Percentiles rank a stretch among this genome's conserved stretches.
phyloP scores from a whole-genome alignment of 2,329 filamentous ascomycete genomes.

The Pseudogymnoascus sp. region DNA sequence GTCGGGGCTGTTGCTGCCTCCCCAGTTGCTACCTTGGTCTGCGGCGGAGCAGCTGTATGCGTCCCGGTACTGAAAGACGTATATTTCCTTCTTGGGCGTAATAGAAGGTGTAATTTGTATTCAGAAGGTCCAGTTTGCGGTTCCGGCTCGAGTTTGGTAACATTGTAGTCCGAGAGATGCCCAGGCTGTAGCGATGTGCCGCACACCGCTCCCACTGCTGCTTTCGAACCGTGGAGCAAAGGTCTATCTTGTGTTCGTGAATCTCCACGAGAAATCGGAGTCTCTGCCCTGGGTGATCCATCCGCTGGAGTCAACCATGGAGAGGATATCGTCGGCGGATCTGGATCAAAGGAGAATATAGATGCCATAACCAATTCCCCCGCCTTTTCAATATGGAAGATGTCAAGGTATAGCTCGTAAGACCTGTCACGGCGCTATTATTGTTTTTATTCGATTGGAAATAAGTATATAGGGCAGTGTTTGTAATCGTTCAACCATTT shows the following conservation, averaged over 20 bases:
- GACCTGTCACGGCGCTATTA: not conserved
- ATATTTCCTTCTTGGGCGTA: constrained; percentile 70
- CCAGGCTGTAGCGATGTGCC: constrained; percentile 29
- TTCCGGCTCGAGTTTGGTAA: constrained; percentile 76
- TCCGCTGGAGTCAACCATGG: constrained; percentile 66
- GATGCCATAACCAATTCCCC: constrained; percentile 61
- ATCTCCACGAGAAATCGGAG: constrained; percentile 30
- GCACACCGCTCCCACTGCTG: constrained; percentile 28
- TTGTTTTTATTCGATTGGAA: not conserved
- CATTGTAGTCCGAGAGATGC: constrained; percentile 51
- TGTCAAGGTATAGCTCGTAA: constrained; percentile 5
- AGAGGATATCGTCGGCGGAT: constrained; percentile 79
- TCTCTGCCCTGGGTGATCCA: constrained; percentile 22
- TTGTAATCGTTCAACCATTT: constrained; percentile 38
- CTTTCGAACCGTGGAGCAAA: constrained; percentile 22
- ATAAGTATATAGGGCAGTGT: constrained; percentile 1
- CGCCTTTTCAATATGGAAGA: not conserved
- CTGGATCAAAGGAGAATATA: constrained; percentile 89
- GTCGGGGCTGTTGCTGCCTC: constrained; percentile 22
- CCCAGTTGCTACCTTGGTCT: constrained; percentile 16
- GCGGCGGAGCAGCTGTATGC: constrained; percentile 32
- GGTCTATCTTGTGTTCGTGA: constrained; percentile 13
- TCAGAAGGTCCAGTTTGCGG: constrained; percentile 91
- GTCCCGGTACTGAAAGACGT: constrained; percentile 59
- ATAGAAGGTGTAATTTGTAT: constrained; percentile 87